Percentiles rank a stretch among this genome's conserved stretches.
Conservation (phyloP, 2,329 filamentous ascomycete species). For the Metarhizium anisopliae region DNA sequence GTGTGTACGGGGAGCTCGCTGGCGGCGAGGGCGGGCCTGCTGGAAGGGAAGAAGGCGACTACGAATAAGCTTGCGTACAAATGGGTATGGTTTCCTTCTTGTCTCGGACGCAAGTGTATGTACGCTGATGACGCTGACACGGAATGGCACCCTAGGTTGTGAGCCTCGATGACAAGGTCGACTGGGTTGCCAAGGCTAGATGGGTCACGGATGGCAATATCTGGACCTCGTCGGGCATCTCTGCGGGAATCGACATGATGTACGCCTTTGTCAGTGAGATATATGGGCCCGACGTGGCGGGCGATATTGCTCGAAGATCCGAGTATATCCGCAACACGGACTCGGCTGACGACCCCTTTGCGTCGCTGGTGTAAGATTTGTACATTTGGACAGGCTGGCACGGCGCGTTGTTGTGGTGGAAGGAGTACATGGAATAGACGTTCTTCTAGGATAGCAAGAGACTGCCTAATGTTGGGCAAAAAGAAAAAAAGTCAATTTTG, state of each 20-base stretch:
- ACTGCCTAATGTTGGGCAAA: no score
- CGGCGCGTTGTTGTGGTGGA: background rate
- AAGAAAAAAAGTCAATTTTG: no score
- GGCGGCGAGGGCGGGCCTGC: slow-evolving; percentile 43
- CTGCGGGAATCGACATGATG: slow-evolving; percentile 30
- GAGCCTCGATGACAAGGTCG: slow-evolving; percentile 31
- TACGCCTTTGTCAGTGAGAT: slow-evolving; percentile 21
- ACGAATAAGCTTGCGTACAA: slow-evolving; percentile 49
- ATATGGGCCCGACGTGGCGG: slow-evolving; percentile 43
- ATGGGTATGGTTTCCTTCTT: slow-evolving; percentile 14
- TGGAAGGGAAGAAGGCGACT: slow-evolving; percentile 49
- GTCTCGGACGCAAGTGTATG: no score
- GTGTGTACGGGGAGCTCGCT: slow-evolving; percentile 42
- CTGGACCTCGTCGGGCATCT: slow-evolving; percentile 52
- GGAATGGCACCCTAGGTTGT: slow-evolving; percentile 18
- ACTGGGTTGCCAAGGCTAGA: slow-evolving; percentile 47
- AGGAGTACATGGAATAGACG: background rate
- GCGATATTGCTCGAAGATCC: slow-evolving; percentile 36
- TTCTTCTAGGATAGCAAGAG: no score
- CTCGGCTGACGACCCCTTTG: slow-evolving; percentile 45
- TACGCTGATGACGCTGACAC: background rate
- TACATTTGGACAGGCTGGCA: no score
- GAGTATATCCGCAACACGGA: slow-evolving; percentile 51
- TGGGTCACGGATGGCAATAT: slow-evolving; percentile 54
- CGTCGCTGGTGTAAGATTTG: slow-evolving; percentile 11